Evolutionary conservation across 148 eudicot species (phyloP), one percentile per base, ranked within the genome.

Genomic region (Amaranthus cruentus): DNA sequence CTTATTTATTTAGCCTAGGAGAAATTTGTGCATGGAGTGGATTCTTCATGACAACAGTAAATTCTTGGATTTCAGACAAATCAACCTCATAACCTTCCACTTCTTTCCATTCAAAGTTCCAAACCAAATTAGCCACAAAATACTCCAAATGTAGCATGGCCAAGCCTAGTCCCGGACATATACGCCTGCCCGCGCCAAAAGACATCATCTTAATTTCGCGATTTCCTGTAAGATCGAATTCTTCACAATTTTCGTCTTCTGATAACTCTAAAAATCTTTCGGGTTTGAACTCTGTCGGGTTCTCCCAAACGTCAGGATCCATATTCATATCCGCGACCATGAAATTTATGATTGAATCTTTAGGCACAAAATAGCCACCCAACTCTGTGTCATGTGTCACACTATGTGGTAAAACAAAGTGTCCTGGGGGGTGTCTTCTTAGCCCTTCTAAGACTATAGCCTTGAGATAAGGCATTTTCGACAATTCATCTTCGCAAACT

Each of bases 181-280:
- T 82, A 64, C 91, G 85, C 72, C 95, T 84, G 42, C 95, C 95
- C 0, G 78, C 91, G 38, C 95, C 95, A 64, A 86, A 84, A 14
- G 96, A 89, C 91, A 90, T 88, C 96, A 87, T 90, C 74, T 90
- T 90, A 6, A 90, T 85, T 82, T 85, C 96, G n/a, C 70, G 80
- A 14, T 83, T 85, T 63, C 96, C 83, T 0, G 85, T 88, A 61
- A 87, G 69, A 69, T 89, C 93, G 57, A 86, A 81, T 62, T 51
- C 72, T 44, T 55, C 79, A 4, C 13, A 49, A 13, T 7, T 67
- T 50, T 43, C 75, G 10, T 71, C 76, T 7, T 18, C 63, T 7
- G 70, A 11, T 77, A 87, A 28, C 38, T 28, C 38, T 28, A 28
- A 62, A 74, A 90, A 90, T 68, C 95, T 87, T 73, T 87, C 89